A percentile compares a stretch with the other conserved stretches of the same genome.
These are phyloP conservation scores for Berkeleyomyces rouxiae DNA, from an alignment of 2,329 filamentous ascomycete genomes.

Conservation along the genomic window DNA sequence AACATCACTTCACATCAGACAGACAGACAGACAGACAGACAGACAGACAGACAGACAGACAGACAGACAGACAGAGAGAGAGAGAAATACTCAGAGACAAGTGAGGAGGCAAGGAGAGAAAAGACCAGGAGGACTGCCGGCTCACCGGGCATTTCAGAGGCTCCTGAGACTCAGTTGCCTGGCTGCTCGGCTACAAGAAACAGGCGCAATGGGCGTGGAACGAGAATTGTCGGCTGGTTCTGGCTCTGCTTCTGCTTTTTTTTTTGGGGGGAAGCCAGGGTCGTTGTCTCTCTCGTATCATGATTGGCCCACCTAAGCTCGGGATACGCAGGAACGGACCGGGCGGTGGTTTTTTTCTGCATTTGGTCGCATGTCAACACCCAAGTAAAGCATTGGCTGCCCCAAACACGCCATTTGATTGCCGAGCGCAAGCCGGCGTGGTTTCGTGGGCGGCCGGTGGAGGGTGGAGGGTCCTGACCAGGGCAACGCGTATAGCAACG, in stretches of 20 bases:
- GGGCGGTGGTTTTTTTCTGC: background rate
- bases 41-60: background rate
- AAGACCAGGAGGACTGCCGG: background rate
- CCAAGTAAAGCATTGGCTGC: background rate
- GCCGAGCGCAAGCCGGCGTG: background rate
- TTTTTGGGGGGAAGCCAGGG: background rate
- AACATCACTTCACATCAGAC: background rate
- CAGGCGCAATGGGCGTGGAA: background rate
- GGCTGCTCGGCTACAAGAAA: too few relatives aligned
- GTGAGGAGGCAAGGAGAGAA: background rate
- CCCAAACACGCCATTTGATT: background rate
- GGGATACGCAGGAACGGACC: background rate
- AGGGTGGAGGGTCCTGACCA: background rate
- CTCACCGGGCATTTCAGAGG: background rate
- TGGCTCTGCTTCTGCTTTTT: background rate
- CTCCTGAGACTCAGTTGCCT: background rate
- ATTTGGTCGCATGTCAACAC: background rate
- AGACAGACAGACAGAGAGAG: background rate
- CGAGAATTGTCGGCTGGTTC: background rate
- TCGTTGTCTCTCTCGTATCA: background rate
- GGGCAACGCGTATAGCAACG: background rate
- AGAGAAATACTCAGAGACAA: background rate
- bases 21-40: background rate
- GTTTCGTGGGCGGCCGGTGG: background rate
- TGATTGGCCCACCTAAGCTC: background rate